Conservation (phyloP, 2,329 filamentous ascomycete genomes). For the Phoma sp. region DNA sequence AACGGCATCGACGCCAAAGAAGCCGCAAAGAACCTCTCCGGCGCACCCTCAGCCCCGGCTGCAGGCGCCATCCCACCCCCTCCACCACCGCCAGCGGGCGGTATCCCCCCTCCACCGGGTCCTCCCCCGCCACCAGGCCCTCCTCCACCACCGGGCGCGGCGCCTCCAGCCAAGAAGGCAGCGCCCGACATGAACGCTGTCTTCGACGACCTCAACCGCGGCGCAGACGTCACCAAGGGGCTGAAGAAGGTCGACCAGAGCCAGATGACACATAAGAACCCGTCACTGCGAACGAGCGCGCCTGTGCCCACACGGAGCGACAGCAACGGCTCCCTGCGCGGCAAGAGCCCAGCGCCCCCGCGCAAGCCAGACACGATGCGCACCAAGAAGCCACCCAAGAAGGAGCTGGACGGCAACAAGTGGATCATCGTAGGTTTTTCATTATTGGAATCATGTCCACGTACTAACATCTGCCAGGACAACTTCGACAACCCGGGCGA, state of each 20-base stretch:
- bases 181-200: conserved; percentile 78
- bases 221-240: conserved; percentile 83
- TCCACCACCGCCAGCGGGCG: conserved; percentile 63
- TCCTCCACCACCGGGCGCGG: conserved; percentile 45
- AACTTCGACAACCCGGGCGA: conserved; percentile 81
- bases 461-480: conserved; percentile 63
- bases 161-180: conserved; percentile 60
- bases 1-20: conserved; percentile 76
- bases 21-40: conserved; percentile 65
- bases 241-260: conserved; percentile 93
- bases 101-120: conserved; percentile 66
- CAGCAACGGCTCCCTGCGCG: conserved; percentile 60
- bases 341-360: conserved; percentile 85
- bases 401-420: conserved; percentile 72
- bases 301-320: conserved; percentile 68
- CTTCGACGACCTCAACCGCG: conserved; percentile 90
- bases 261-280: conserved; percentile 99
- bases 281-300: conserved; percentile 76
- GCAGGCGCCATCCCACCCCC: conserved; percentile 72
- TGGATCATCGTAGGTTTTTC: conserved; percentile 76
- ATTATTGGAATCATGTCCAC: no score
- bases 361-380: conserved; percentile 63
- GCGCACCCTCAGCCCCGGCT: conserved; percentile 48
- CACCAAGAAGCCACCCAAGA: conserved; percentile 56
- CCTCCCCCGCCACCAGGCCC: conserved; percentile 67